Evolutionary conservation across 2,329 filamentous ascomycete genomes (phyloP).

Genomic region (Cladosporium sp.): DNA sequence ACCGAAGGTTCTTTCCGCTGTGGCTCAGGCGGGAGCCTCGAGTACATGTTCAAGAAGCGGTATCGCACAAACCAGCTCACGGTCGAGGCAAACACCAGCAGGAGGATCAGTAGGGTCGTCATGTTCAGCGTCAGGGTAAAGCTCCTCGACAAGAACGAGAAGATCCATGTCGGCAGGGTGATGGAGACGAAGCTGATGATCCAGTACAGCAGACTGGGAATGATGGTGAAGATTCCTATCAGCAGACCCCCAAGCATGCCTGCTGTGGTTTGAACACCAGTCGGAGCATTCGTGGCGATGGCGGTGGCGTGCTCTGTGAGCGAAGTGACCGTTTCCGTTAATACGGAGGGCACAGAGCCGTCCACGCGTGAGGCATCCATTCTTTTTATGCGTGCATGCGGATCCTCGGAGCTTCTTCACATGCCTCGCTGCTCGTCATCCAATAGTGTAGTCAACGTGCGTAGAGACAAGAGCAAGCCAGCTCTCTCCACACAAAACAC

Average conservation of each 20-base stretch:
- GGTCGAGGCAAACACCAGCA: constrained; percentile 72
- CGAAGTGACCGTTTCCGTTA: constrained; percentile 6
- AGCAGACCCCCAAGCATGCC: constrained; percentile 31
- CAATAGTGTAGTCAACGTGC: constrained; percentile 11
- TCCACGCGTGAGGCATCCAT: constrained; percentile 7
- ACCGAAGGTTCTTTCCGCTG: constrained; percentile 94
- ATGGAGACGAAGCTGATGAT: constrained; percentile 79
- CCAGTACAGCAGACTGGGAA: constrained; percentile 67
- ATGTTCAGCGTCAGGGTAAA: constrained; percentile 98
- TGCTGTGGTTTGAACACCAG: constrained; percentile 16
- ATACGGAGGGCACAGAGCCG: constrained; percentile 1
- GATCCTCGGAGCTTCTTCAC: not conserved
- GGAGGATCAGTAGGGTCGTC: constrained; percentile 83
- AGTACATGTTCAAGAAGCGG: constrained; percentile 95
- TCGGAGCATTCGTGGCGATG: not conserved
- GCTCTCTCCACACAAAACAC: not conserved
- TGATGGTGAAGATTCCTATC: constrained; percentile 35
- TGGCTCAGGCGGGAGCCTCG: constrained; percentile 84
- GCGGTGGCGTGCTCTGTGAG: constrained; percentile 2
- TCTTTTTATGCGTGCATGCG: not conserved
- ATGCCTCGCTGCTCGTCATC: constrained; percentile 1
- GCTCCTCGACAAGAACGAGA: constrained; percentile 84
- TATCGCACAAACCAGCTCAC: constrained; percentile 93
- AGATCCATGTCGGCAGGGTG: constrained; percentile 82
- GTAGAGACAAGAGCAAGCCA: not conserved